Percentiles rank a stretch among this genome's conserved stretches.
These are phyloP conservation scores for Clarireedia paspali DNA, from an alignment of 2,329 filamentous ascomycete genomes.

Conservation along the genomic window DNA sequence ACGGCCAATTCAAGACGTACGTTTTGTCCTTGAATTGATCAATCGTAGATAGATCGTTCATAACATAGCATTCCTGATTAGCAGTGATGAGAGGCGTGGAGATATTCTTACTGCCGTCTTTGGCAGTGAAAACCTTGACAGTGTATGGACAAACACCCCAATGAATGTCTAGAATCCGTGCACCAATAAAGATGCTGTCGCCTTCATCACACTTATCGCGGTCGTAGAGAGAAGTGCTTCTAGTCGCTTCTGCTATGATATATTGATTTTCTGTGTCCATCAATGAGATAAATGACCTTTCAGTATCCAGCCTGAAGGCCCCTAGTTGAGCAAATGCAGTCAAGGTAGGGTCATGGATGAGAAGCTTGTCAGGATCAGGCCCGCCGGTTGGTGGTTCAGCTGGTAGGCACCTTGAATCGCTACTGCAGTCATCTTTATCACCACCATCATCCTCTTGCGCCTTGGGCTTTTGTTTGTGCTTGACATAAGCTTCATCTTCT, in stretches of 20 bases:
- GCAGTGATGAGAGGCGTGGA: slow-evolving; percentile 11
- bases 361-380: slow-evolving; percentile 2
- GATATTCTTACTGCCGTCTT: slow-evolving; percentile 11
- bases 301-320: slow-evolving; percentile 37
- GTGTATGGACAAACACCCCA: slow-evolving; percentile 21
- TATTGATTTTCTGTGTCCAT: slow-evolving; percentile 20
- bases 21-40: slow-evolving; percentile 14
- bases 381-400: neutral
- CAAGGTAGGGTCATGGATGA: slow-evolving; percentile 33
- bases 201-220: slow-evolving; percentile 3
- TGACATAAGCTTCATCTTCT: neutral
- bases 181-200: slow-evolving; percentile 18
- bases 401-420: neutral
- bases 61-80: slow-evolving; percentile 13
- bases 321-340: slow-evolving; percentile 40
- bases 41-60: slow-evolving; percentile 18
- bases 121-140: slow-evolving; percentile 16
- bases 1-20: slow-evolving; percentile 17
- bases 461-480: neutral
- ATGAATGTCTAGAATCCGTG: slow-evolving; percentile 10
- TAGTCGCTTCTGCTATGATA: slow-evolving; percentile 21
- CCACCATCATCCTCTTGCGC: neutral
- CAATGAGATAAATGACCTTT: slow-evolving; percentile 38
- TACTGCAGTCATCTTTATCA: neutral
- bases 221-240: slow-evolving; percentile 15